Conservation (phyloP, 108 stramenopile species). For the Cyclotella kingstonii region DNA sequence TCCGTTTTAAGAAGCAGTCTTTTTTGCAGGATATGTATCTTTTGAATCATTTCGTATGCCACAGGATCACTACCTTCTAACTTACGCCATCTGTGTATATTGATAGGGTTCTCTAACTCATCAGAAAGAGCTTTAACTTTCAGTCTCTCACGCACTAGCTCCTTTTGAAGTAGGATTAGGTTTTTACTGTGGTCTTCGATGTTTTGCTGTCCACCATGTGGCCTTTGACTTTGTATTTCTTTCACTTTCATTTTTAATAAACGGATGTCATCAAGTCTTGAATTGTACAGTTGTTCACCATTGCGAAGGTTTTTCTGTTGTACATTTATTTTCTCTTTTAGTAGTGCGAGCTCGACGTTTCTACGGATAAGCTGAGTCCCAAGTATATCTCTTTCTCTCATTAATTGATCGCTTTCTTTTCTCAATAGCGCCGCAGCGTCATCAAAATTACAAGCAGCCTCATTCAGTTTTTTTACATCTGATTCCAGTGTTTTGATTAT, state of each 20-base stretch:
- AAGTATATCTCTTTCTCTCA: slow-evolving; percentile 86
- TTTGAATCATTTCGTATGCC: slow-evolving; percentile 88
- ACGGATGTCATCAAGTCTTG: slow-evolving; percentile 66
- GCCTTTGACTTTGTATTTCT: slow-evolving; percentile 65
- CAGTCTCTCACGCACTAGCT: slow-evolving; percentile 79
- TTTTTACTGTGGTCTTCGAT: slow-evolving; percentile 63
- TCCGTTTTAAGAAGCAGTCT: slow-evolving; percentile 78
- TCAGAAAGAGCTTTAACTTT: slow-evolving; percentile 75
- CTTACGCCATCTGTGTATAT: slow-evolving; percentile 87
- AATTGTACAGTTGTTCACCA: slow-evolving; percentile 71
- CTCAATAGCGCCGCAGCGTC: slow-evolving; percentile 66
- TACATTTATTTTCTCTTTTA: slow-evolving; percentile 86
- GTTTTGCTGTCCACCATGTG: slow-evolving; percentile 36
- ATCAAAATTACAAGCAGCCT: slow-evolving; percentile 70
- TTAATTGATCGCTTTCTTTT: slow-evolving; percentile 75
- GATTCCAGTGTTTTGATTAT: slow-evolving; percentile 63
- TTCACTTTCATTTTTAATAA: slow-evolving; percentile 67
- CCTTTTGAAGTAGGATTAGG: slow-evolving; percentile 58
- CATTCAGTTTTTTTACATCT: slow-evolving; percentile 49
- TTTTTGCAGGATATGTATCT: slow-evolving; percentile 75
- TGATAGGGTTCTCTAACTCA: slow-evolving; percentile 88
- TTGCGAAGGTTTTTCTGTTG: slow-evolving; percentile 69
- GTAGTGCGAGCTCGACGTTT: slow-evolving; percentile 83
- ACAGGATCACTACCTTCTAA: slow-evolving; percentile 82
- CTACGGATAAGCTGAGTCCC: slow-evolving; percentile 87